Base-by-base conservation (phyloP, 2,329 filamentous ascomycete genomes). In the Colletotrichum filicis region DNA sequence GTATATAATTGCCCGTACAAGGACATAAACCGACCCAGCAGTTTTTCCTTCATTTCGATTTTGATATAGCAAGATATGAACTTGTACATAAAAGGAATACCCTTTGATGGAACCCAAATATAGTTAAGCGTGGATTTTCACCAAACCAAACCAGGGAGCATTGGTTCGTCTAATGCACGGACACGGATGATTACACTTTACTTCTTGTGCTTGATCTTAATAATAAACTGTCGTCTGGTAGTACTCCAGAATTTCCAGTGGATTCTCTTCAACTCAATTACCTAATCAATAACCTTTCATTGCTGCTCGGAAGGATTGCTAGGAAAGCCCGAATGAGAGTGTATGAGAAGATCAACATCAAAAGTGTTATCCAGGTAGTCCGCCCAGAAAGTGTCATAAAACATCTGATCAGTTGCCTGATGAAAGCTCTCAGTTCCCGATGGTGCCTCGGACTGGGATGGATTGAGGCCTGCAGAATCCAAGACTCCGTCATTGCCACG, bases 371-470 rank as follows among this genome's bases (percentile, higher is more conserved):
- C 60, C 0, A 65, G 67, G 3, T 69, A 69, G 2, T 35, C 56
- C 1, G 35, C 49, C 67, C 67, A 69, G 26, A 69, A 69, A 28
- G 12, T 65, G 28, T 69, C 53, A 14, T 69, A 69, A 4, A 69
- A 69, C 0, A 69, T 9, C 22, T 68, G 66, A 6, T 60, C 11
- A n/a, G 59, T 57, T 9, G 46, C 32, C 62, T 68, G n/a, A 46
- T 14, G 7, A 66, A 32, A 5, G 14, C 16, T 30, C 7, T 32
- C 4, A 22, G 22, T 22, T 16, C 24, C 5, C 30, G 32, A 2
- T 26, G 30, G 1, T 63, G 8, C 32, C 9, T 32, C 26, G 8
- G 24, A 16, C n/a, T 58, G 55, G 11, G 24, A 16, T 28, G 28
- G 1, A 19, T n/a, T 58, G 19, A 58, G 26, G 14, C n/a, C 24